These are phyloP conservation scores for Phlebiopsis flavidoalba DNA, from an alignment of 768 basidiomycete species.

Conservation along the genomic window DNA sequence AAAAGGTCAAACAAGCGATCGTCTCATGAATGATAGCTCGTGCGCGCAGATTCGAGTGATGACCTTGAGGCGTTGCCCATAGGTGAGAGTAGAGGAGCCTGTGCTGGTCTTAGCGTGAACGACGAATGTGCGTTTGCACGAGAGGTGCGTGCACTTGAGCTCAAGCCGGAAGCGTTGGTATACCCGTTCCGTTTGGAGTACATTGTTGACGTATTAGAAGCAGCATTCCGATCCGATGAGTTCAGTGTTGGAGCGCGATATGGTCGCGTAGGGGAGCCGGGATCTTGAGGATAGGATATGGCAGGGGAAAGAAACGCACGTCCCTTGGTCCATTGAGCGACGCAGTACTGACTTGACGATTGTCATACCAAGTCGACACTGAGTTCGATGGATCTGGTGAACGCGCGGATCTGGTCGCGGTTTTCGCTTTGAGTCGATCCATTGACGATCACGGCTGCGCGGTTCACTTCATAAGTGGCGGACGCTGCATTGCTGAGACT, in stretches of 20 bases:
- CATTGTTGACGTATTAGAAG: slow-evolving; percentile 48
- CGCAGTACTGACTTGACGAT: slow-evolving; percentile 22
- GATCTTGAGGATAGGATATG: slow-evolving; percentile 41
- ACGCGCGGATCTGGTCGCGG: slow-evolving; percentile 40
- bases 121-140: slow-evolving; percentile 38
- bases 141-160: slow-evolving; percentile 43
- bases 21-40: slow-evolving; percentile 80
- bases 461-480: slow-evolving; percentile 18
- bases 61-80: slow-evolving; percentile 72
- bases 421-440: neutral
- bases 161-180: slow-evolving; percentile 21
- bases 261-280: slow-evolving; percentile 39
- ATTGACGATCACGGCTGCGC: slow-evolving; percentile 31
- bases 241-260: slow-evolving; percentile 59
- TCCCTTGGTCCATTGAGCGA: slow-evolving; percentile 7
- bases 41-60: slow-evolving; percentile 75
- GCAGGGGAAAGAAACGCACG: slow-evolving; percentile 40
- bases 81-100: slow-evolving; percentile 61
- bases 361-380: slow-evolving; percentile 48
- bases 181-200: slow-evolving; percentile 35
- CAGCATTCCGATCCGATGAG: slow-evolving; percentile 43
- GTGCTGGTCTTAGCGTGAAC: slow-evolving; percentile 33
- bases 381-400: slow-evolving; percentile 60
- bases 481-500: slow-evolving; percentile 22
- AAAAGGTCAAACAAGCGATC: slow-evolving; percentile 53